Evolutionary conservation across 306 rosid genomes (phyloP), one percentile per base, ranked within the genome.

Genomic region (Citrullus amarus): DNA sequence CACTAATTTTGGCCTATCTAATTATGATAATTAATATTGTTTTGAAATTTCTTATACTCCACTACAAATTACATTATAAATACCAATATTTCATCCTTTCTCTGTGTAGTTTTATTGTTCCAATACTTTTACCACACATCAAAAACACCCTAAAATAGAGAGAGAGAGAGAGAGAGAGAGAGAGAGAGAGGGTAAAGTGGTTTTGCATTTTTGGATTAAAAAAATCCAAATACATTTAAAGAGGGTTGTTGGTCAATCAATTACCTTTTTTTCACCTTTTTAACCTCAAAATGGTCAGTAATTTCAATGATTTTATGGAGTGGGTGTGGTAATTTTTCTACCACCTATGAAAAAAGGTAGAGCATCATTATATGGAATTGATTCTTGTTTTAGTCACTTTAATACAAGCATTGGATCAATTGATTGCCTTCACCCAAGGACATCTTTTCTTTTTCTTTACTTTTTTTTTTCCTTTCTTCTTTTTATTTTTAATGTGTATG

Each of bases 371-470:
- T 50, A 50, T 72, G 14, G 77, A 25, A 72, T 72, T 72, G 28
- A 72, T 50, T 72, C 77, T 72, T 15, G 77, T 28, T 72, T 72
- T 50, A 15, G 41, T 72, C 77, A 72, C 77, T 72, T 48, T 50
- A 30, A 51, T 28, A 28, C 25, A 50, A 72, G 43, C 60, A 50
- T 50, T 28, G 77, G 77, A 25, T 50, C 60, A 50, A 72, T 50
- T 72, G 77, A 72, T 50, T 50, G 76, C 76, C 39, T 46, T 44
- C 34, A 17, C n/a, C 57, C 57, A 70, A 70, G n/a, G 1, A 46
- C 76, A 70, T 12, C 57, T 70, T 70, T 25, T 43, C 39, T 46
- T 70, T 70, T 69, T 68, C 34, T 44, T 61, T 32, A 13, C 68
- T 1, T 38, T 43, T 66, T 69, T 68, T 17, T 44, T 61, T 32